These are phyloP conservation scores for Leishmania mexicana DNA, from an alignment of 208 protist genomes.

Conservation along the genomic window DNA sequence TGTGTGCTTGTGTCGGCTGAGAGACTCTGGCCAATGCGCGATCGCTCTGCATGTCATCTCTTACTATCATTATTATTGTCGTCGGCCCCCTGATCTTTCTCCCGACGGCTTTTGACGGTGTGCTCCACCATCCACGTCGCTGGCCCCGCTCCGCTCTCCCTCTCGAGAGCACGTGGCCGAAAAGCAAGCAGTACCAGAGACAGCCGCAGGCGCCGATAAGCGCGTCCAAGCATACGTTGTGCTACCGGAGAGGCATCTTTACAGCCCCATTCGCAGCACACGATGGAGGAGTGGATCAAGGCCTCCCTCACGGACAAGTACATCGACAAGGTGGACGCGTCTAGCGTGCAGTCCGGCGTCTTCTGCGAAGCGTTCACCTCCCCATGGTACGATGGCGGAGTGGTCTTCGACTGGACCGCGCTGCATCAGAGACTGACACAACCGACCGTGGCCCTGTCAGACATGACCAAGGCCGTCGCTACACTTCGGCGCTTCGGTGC, in stretches of 20 bases:
- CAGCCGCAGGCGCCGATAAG: neutral
- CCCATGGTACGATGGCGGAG: slow-evolving; percentile 68
- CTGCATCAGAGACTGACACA: slow-evolving; percentile 50
- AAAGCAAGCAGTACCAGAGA: neutral
- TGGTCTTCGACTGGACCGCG: slow-evolving; percentile 64
- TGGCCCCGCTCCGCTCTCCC: neutral
- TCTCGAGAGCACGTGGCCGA: neutral
- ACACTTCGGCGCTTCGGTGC: slow-evolving; percentile 8
- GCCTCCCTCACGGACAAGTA: slow-evolving; percentile 26
- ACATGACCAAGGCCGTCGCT: neutral
- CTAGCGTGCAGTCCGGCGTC: slow-evolving; percentile 31
- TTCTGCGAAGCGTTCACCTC: slow-evolving; percentile 43
- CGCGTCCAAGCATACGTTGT: too few relatives aligned
- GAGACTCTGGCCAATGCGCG: neutral
- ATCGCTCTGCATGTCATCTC: neutral
- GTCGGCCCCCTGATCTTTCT: neutral
- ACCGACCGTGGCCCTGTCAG: neutral
- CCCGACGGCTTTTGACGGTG: neutral
- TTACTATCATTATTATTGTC: neutral
- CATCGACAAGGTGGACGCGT: slow-evolving; percentile 20
- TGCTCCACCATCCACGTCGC: neutral
- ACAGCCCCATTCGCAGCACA: neutral
- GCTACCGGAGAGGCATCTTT: neutral
- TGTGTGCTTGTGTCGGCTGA: neutral
- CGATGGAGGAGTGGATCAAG: slow-evolving; percentile 56